Conservation (phyloP, 495 filamentous ascomycete species). For the Talaromyces trachyspermus region DNA sequence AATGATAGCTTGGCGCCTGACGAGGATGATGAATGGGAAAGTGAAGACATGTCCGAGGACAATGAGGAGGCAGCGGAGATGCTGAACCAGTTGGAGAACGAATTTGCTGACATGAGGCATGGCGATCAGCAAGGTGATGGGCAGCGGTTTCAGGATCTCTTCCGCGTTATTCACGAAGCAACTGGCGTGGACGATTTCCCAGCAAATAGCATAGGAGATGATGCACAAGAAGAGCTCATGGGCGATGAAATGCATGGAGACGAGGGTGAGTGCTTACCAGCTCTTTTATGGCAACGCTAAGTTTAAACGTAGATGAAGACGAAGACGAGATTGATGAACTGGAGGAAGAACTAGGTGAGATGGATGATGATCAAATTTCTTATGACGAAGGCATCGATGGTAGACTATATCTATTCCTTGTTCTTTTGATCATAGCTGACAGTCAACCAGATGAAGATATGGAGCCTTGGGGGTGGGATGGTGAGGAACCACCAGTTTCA, state of each 20-base stretch:
- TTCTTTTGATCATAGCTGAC: conserved; percentile 9
- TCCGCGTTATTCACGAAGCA: conserved; percentile 37
- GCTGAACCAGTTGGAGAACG: conserved; percentile 42
- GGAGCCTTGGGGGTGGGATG: conserved; percentile 52
- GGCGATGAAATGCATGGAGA: conserved; percentile 67
- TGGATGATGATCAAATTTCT: conserved; percentile 38
- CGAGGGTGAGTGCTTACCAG: conserved; percentile 50
- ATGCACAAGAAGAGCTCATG: conserved; percentile 44
- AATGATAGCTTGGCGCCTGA: conserved; percentile 53
- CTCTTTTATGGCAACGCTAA: conserved; percentile 11
- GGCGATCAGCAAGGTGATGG: conserved; percentile 58
- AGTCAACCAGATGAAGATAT: conserved; percentile 39
- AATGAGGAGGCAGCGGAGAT: conserved; percentile 49
- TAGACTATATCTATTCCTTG: conserved; percentile 10
- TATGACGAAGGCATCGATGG: conserved; percentile 37
- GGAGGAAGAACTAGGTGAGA: conserved; percentile 44
- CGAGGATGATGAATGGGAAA: conserved; percentile 54
- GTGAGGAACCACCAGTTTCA: conserved; percentile 37
- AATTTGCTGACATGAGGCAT: conserved; percentile 56
- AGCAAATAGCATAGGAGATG: conserved; percentile 28
- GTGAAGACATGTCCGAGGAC: conserved; percentile 47
- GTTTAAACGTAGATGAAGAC: conserved; percentile 6
- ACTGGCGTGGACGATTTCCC: conserved; percentile 32
- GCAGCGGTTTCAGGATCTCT: conserved; percentile 35
- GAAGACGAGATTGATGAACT: conserved; percentile 49